These are phyloP conservation scores for Aspergillus coremiiformis DNA, from an alignment of 495 filamentous ascomycete species.

Conservation along the genomic window DNA sequence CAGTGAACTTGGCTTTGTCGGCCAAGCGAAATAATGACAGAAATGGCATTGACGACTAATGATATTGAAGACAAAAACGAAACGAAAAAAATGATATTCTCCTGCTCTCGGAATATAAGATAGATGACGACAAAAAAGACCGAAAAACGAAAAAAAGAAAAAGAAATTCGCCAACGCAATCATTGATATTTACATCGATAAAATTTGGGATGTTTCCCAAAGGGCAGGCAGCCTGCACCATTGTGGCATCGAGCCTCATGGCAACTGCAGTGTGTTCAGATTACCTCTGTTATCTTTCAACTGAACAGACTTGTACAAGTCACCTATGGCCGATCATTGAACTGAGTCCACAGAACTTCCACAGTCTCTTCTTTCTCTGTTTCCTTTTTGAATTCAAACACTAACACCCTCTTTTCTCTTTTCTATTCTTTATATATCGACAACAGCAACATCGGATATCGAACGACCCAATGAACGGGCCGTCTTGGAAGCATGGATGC, in stretches of 20 bases:
- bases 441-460: neutral
- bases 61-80: conserved; percentile 16
- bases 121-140: conserved; percentile 2
- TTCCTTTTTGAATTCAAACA: neutral
- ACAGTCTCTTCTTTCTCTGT: neutral
- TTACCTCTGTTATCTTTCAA: neutral
- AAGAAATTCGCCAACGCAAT: neutral
- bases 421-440: conserved; percentile 1
- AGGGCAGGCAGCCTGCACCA: neutral
- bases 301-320: neutral
- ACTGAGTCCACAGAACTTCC: conserved; percentile 2
- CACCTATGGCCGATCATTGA: neutral
- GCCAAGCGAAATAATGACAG: conserved; percentile 28
- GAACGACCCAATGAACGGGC: neutral
- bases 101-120: neutral
- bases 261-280: neutral
- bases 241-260: neutral
- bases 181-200: neutral
- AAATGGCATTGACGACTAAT: conserved; percentile 36
- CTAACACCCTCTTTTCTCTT: conserved; percentile 5
- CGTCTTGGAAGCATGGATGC: neutral
- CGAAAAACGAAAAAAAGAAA: conserved; percentile 3
- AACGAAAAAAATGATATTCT: conserved; percentile 1
- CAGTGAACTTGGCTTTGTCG: conserved; percentile 9
- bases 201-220: neutral